Evolutionary conservation across 179 eudicot genomes (phyloP).

Genomic region (Heliamphora pulchella): DNA sequence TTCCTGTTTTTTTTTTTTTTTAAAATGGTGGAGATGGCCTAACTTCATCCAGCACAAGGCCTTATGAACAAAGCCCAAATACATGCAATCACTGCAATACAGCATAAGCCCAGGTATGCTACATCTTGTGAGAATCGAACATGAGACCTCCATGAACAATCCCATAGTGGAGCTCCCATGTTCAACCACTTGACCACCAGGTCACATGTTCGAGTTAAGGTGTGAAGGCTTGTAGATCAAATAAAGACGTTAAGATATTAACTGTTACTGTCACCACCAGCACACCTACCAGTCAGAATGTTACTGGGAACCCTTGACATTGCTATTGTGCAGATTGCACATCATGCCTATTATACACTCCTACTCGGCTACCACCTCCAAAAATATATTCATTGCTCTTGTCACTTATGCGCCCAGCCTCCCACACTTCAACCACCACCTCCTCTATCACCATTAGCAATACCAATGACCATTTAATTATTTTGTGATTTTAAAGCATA

Average conservation of each 20-base stretch:
- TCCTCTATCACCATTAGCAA: not conserved
- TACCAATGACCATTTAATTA: not conserved
- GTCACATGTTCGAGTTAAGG: not conserved
- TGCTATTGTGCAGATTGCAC: not conserved
- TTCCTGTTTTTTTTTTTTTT: no score
- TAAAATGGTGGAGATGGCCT: no score
- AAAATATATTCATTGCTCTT: not conserved
- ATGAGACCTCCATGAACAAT: no score
- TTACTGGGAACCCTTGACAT: not conserved
- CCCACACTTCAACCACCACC: constrained; percentile 5
- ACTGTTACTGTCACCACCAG: not conserved
- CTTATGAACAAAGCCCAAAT: no score
- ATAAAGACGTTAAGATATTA: not conserved
- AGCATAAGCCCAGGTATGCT: no score
- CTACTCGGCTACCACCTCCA: not conserved
- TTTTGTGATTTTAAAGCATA: not conserved
- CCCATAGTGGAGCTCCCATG: no score
- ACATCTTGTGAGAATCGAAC: no score
- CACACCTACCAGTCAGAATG: not conserved
- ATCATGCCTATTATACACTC: not conserved
- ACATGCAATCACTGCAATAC: no score
- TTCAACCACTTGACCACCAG: no score
- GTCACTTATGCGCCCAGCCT: not conserved
- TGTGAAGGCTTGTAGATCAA: not conserved
- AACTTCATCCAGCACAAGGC: no score